Percentiles rank a stretch among this genome's conserved stretches.
Evolutionary conservation across 768 basidiomycete species (phyloP).

Genomic region (Mycena polygramma): DNA sequence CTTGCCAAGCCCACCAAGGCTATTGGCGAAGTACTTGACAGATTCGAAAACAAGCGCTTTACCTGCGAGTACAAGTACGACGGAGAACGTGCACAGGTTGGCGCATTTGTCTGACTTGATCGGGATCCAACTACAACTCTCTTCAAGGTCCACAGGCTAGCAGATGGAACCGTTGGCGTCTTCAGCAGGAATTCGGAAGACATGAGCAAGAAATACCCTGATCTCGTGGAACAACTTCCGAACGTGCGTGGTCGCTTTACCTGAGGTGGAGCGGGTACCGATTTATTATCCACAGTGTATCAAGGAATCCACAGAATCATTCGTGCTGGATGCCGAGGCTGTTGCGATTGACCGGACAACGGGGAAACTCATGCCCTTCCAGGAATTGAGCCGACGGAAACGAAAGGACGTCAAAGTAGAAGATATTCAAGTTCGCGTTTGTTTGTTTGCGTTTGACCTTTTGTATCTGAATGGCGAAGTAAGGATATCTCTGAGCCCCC

Average conservation of each 20-base stretch:
- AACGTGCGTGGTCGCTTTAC: slow-evolving; percentile 60
- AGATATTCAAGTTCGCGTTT: slow-evolving; percentile 97
- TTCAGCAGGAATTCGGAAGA: slow-evolving; percentile 99
- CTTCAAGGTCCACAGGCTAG: slow-evolving; percentile 85
- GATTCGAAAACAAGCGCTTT: slow-evolving; percentile 95
- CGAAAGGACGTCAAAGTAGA: slow-evolving; percentile 98
- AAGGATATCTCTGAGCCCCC: slow-evolving; percentile 40
- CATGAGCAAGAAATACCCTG: slow-evolving; percentile 99
- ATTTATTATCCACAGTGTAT: slow-evolving; percentile 71
- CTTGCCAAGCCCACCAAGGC: slow-evolving; percentile 99
- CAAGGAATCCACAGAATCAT: slow-evolving; percentile 85
- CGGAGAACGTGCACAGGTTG: slow-evolving; percentile 94
- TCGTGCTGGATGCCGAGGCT: slow-evolving; percentile 96
- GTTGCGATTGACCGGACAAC: slow-evolving; percentile 93
- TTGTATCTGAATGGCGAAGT: slow-evolving; percentile 98
- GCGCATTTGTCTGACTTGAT: slow-evolving; percentile 13
- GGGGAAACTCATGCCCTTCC: slow-evolving; percentile 95
- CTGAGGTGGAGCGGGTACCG: neutral
- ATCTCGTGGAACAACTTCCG: slow-evolving; percentile 94
- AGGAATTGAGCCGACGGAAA: slow-evolving; percentile 94
- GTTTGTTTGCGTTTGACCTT: slow-evolving; percentile 96
- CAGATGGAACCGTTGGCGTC: slow-evolving; percentile 87
- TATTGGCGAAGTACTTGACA: slow-evolving; percentile 95
- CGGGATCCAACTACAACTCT: neutral
- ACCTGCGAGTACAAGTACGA: slow-evolving; percentile 99